Conservation (phyloP, 805 yeast genomes). For the Suhomyces canberraensis region DNA sequence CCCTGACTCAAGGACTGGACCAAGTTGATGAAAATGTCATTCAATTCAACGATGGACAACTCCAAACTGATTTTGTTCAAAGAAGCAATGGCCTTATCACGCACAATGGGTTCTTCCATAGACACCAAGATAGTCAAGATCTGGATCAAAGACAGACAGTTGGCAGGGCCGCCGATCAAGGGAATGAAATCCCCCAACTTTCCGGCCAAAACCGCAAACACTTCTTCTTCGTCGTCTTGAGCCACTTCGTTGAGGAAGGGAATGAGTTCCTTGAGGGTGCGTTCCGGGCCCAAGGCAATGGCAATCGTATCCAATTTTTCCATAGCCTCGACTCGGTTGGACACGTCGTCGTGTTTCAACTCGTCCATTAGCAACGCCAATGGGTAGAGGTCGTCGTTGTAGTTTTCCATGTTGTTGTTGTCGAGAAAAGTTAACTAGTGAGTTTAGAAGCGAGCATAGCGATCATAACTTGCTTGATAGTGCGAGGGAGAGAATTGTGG, state of each 20-base stretch:
- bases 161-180: constrained; percentile 72
- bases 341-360: constrained; percentile 91
- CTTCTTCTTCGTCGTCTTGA: constrained; percentile 98
- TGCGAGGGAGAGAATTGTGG: too few relatives aligned
- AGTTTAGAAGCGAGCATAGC: too few relatives aligned
- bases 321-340: constrained; percentile 93
- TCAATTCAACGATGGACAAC: constrained; percentile 60
- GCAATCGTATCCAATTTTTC: constrained; percentile 91
- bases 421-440: background rate
- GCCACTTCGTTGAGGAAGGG: constrained; percentile 89
- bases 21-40: constrained; percentile 66
- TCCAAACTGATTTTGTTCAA: constrained; percentile 66
- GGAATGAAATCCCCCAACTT: constrained; percentile 88
- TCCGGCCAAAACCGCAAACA: constrained; percentile 87
- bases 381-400: constrained; percentile 75
- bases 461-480: too few relatives aligned
- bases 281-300: constrained; percentile 88
- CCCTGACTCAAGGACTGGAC: constrained; percentile 77
- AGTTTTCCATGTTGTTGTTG: constrained; percentile 27
- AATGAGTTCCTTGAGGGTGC: constrained; percentile 83
- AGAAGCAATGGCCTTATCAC: constrained; percentile 91
- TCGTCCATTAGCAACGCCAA: constrained; percentile 96
- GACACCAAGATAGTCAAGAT: constrained; percentile 82
- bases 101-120: constrained; percentile 92
- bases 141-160: constrained; percentile 51